A percentile compares a stretch with the other conserved stretches of the same genome.
phyloP scores from a whole-genome alignment of 345 rosid species.

The Syzygium oleosum region DNA sequence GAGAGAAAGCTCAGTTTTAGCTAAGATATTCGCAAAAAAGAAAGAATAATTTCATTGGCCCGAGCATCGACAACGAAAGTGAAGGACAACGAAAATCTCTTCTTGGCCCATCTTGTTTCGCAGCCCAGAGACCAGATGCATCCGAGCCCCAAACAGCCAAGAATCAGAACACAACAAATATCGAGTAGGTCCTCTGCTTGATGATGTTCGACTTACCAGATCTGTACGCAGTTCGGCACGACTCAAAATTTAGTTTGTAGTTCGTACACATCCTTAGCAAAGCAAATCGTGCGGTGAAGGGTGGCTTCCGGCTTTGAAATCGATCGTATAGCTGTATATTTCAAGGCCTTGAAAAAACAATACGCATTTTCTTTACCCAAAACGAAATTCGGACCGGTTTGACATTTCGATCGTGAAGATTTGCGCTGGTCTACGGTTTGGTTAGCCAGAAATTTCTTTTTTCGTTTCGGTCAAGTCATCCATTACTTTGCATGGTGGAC shows the following conservation, averaged over 20 bases:
- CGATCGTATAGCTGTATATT: neutral
- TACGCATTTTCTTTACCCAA: no score
- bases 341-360: neutral
- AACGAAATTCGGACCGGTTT: neutral
- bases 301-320: neutral
- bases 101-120: neutral
- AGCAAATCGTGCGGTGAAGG: neutral
- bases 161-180: neutral
- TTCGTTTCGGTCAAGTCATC: neutral
- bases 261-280: neutral
- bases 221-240: neutral
- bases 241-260: neutral
- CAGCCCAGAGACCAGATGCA: neutral
- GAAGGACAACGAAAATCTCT: neutral
- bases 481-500: neutral
- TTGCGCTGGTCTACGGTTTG: neutral
- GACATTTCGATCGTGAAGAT: neutral
- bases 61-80: neutral
- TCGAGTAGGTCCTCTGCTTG: neutral
- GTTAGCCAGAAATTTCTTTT: accelerated
- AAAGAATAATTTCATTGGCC: neutral
- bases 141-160: neutral
- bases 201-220: neutral
- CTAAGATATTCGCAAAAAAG: neutral
- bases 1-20: neutral